These are phyloP conservation scores for Penicillium bovifimosum DNA, from an alignment of 495 filamentous ascomycete genomes.

Conservation along the genomic window DNA sequence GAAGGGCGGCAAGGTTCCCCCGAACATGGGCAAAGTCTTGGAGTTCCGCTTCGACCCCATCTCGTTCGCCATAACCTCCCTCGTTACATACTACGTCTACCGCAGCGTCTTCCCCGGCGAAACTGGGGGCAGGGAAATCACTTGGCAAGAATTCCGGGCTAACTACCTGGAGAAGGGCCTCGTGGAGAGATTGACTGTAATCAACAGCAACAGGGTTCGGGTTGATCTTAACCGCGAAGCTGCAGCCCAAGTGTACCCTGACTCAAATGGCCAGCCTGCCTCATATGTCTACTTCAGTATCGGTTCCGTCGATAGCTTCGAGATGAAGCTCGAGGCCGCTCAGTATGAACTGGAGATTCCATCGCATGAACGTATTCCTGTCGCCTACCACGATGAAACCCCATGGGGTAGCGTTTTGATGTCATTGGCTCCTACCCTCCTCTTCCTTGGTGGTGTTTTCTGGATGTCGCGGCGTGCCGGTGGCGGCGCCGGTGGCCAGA, in stretches of 20 bases:
- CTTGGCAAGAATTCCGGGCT: constrained; percentile 91
- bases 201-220: constrained; percentile 66
- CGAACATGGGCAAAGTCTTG: constrained; percentile 26
- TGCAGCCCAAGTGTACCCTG: constrained; percentile 60
- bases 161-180: constrained; percentile 94
- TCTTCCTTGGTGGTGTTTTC: constrained; percentile 75
- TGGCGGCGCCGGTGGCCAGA: constrained; percentile 58
- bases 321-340: constrained; percentile 77
- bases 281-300: constrained; percentile 94
- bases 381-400: constrained; percentile 76
- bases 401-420: constrained; percentile 57
- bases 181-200: constrained; percentile 83
- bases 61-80: constrained; percentile 48
- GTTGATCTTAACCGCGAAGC: constrained; percentile 84
- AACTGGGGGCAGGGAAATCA: constrained; percentile 66
- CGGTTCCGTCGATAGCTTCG: constrained; percentile 89
- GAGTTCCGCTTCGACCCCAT: constrained; percentile 53
- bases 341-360: constrained; percentile 85
- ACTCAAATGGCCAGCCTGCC: constrained; percentile 63
- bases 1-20: constrained; percentile 13
- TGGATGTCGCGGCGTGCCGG: constrained; percentile 65
- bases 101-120: constrained; percentile 60
- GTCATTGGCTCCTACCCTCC: constrained; percentile 79
- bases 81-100: constrained; percentile 60
- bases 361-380: constrained; percentile 76